A percentile compares a stretch with the other conserved stretches of the same genome.
phyloP scores from a whole-genome alignment of 2,329 filamentous ascomycete genomes.

The Cladosporium sp. region DNA sequence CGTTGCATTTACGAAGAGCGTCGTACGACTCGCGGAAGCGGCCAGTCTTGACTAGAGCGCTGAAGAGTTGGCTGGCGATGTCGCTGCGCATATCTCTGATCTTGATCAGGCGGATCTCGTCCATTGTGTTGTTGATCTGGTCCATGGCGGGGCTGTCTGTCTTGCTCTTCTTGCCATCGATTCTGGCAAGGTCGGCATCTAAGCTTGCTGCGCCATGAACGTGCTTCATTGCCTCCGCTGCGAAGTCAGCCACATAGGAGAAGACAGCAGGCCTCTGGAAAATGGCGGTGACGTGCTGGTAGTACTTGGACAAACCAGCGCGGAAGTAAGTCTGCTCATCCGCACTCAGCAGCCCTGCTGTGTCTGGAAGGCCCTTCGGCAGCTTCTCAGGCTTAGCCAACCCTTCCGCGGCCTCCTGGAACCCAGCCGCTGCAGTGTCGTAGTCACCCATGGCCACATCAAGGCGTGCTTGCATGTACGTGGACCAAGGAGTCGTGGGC shows the following conservation, averaged over 20 bases:
- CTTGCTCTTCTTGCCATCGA: slow-evolving; percentile 25
- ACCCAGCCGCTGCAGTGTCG: slow-evolving; percentile 64
- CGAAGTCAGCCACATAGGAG: slow-evolving; percentile 79
- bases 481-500: slow-evolving; percentile 52
- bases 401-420: slow-evolving; percentile 62
- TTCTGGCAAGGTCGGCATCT: slow-evolving; percentile 14
- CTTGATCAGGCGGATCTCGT: slow-evolving; percentile 29
- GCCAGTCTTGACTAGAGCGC: slow-evolving; percentile 68
- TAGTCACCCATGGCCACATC: slow-evolving; percentile 68
- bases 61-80: slow-evolving; percentile 77
- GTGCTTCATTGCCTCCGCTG: slow-evolving; percentile 45
- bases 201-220: slow-evolving; percentile 7
- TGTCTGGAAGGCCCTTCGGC: slow-evolving; percentile 27
- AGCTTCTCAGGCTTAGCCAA: not conserved
- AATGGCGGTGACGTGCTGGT: slow-evolving; percentile 74
- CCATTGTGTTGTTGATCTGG: slow-evolving; percentile 23
- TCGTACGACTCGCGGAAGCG: slow-evolving; percentile 79
- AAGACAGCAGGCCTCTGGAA: slow-evolving; percentile 74
- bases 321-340: slow-evolving; percentile 64
- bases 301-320: slow-evolving; percentile 74
- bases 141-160: slow-evolving; percentile 24
- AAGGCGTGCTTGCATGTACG: slow-evolving; percentile 79
- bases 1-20: slow-evolving; percentile 65
- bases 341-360: slow-evolving; percentile 62
- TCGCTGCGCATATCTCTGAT: slow-evolving; percentile 50